Evolutionary conservation across 106 monocot species (phyloP), one percentile per base, ranked within the genome.

Genomic region (Acorus gramineus): DNA sequence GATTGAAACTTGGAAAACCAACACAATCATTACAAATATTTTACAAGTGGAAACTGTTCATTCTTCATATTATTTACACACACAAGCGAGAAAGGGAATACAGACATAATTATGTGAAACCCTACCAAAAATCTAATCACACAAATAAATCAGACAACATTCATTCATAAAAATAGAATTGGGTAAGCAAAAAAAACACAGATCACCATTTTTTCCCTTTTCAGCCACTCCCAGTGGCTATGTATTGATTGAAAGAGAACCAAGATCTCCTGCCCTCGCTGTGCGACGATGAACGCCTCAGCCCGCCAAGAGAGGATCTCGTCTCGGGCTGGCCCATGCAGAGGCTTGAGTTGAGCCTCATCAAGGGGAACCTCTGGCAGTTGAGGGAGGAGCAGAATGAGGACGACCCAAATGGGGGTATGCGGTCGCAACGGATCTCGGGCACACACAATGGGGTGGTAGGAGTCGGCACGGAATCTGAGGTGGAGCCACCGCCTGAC

Each of bases 351-450:
- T 59, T 66, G 14, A 75, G 56, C 61, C 67, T 75, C 68, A 68
- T 62, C 4, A 62, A 68, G 11, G 75, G 55, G 53, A 61, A 75
- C 48, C 46, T 69, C 54, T 68, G 68, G 61, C 75, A 50, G 28
- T 51, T 65, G 28, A 64, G 14, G 7, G 65, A 75, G 7, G 28
- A 77, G 50, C 84, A 69, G n/a, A 81, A 78, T 6, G 87, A 77
- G 3, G 84, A 71, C 5, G 77, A 74, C 1, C 80, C 70, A 9
- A 82, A 10, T 55, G 55, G 8, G 68, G 63, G 3, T 62, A 75
- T 10, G 13, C 10, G 8, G 28, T n/a, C 8, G 50, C 65, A 65
- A 6, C 58, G 3, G 46, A 65, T 3, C 8, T 58, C 57, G 2
- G 65, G 57, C 51, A 11, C 44, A 60, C 73, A 73, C 1, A 52